Conservation (phyloP, 257 asterid species). For the Lycium barbarum region DNA sequence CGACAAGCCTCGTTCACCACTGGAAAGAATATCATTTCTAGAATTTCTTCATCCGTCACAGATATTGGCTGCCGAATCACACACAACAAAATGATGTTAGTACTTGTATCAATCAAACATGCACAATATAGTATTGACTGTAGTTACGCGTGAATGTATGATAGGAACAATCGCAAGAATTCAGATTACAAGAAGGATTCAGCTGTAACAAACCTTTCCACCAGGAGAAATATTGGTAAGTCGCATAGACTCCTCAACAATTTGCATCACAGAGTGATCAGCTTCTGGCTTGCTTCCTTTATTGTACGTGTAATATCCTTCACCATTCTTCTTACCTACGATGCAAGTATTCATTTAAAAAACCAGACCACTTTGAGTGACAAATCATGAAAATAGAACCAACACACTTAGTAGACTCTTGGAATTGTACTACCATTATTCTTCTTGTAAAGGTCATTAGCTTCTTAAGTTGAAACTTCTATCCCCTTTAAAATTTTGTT, state of each 20-base stretch:
- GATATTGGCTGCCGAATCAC: constrained; percentile 20
- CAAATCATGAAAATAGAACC: background rate
- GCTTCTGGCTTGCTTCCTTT: constrained; percentile 32
- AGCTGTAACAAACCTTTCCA: constrained; percentile 25
- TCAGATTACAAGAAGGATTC: background rate
- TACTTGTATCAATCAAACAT: background rate
- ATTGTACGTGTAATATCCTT: constrained; percentile 22
- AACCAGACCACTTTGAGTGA: background rate
- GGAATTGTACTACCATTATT: background rate
- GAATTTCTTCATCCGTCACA: constrained; percentile 27
- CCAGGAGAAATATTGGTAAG: constrained; percentile 26
- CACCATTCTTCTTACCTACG: constrained; percentile 31
- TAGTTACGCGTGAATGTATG: background rate
- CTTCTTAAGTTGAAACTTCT: background rate
- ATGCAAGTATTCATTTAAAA: background rate
- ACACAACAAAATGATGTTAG: background rate
- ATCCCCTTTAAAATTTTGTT: background rate
- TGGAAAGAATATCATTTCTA: constrained; percentile 41
- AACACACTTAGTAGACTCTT: background rate
- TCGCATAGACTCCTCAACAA: constrained; percentile 26
- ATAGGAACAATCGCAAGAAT: background rate
- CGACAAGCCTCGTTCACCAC: constrained; percentile 46
- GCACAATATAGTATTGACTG: background rate
- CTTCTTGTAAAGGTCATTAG: background rate
- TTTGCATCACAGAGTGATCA: constrained; percentile 23